Evolutionary conservation across 2,329 filamentous ascomycete genomes (phyloP).

Genomic region (Botrytis pseudocinerea): DNA sequence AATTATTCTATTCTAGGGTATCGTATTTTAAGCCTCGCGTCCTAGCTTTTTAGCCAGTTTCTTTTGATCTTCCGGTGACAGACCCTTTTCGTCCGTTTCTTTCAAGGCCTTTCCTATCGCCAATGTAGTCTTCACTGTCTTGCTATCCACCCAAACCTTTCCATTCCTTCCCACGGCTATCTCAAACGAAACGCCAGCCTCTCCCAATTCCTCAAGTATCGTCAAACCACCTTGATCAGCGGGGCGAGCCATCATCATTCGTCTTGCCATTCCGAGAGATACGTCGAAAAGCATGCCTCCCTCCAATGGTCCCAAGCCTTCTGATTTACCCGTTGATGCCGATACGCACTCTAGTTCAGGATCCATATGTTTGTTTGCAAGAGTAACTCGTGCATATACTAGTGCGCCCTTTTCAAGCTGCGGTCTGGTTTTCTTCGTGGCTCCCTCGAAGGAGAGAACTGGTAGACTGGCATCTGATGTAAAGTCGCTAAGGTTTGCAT

Average conservation of each 20-base stretch:
- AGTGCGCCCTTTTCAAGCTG: conserved; percentile 72
- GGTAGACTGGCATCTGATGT: conserved; percentile 69
- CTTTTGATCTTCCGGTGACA: conserved; percentile 67
- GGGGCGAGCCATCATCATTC: conserved; percentile 67
- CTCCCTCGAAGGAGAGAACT: conserved; percentile 89
- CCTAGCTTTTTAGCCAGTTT: conserved; percentile 65
- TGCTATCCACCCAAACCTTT: conserved; percentile 86
- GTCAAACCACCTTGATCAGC: conserved; percentile 64
- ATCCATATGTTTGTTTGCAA: conserved; percentile 80
- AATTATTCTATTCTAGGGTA: conserved; percentile 17
- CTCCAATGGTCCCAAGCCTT: conserved; percentile 79
- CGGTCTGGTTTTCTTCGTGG: conserved; percentile 88
- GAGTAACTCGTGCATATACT: conserved; percentile 83
- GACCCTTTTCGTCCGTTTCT: conserved; percentile 69
- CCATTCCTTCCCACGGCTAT: conserved; percentile 93
- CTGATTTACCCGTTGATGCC: conserved; percentile 79
- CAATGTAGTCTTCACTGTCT: conserved; percentile 69
- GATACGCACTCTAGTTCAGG: conserved; percentile 90
- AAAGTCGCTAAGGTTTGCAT: conserved; percentile 71
- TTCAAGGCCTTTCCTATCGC: conserved; percentile 76
- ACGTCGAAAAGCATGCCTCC: conserved; percentile 86
- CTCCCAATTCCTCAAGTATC: conserved; percentile 76
- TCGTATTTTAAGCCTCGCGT: conserved; percentile 30
- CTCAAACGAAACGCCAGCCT: conserved; percentile 81
- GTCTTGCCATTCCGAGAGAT: conserved; percentile 77